Base-by-base conservation (phyloP, 2,329 filamentous ascomycete genomes). In the Cladophialophora carrionii region DNA sequence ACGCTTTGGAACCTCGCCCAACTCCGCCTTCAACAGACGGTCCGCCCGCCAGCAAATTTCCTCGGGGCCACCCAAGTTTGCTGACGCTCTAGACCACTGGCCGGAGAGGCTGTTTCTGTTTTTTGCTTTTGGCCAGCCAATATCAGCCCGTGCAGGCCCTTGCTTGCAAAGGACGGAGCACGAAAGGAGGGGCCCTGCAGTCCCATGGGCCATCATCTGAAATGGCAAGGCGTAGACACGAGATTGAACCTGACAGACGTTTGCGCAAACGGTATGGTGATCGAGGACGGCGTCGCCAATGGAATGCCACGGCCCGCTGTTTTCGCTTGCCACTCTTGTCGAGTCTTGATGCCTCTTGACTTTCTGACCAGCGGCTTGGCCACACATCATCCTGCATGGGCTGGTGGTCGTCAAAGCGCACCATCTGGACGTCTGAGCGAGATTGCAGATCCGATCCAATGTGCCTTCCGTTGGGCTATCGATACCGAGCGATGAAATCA, bases 401-500 rank as follows among this genome's bases (percentile, higher is more conserved):
- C 20, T 37, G 5, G 31, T 52, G 29, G 31, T 17, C 46, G 37
- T n/a, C 17, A 43, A 43, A 41, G 9, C 26, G 12, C 56, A 58
- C 34, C 46, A 14, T 22, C 29, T 59, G 46, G 29, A 24, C 31
- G 32, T 26, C 22, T 46, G 20, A 34, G 31, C 12, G 57, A 53
- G 57, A 60, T 60, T 60, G 57, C 57, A 51, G 57, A 41, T 60
- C 57, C 52, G 26, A 52, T 58, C 14, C 14, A 48, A 51, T 7
- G 26, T 49, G n/a, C 46, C n/a, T 24, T 20, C 26, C 34, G 46
- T 52, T 60, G 46, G 57, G 52, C n/a, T 60, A 29, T 22, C 46
- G 26, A 41, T n/a, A 14, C 12, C n/a, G 10, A 34, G 29, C 46
- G 24, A 24, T 55, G 61, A 63, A 63, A 55, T 63, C 55, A 63